Percentiles rank a stretch among this genome's conserved stretches.
Conservation (phyloP, 2,329 filamentous ascomycete genomes). For the Rhynchosporium graminicola region DNA sequence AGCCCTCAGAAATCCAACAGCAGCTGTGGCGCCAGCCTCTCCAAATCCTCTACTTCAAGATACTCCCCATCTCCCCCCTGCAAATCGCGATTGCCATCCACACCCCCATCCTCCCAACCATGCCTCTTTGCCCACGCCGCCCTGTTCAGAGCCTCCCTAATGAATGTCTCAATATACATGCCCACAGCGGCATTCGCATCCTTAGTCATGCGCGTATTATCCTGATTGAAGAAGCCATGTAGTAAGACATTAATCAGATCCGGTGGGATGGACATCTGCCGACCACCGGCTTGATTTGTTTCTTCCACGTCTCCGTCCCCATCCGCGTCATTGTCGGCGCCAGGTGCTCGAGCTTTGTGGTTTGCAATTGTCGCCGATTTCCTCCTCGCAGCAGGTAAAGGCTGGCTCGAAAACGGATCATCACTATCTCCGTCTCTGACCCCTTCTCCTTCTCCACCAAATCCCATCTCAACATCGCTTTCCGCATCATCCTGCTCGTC, state of each 20-base stretch:
- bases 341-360: not conserved
- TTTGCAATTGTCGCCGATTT: not conserved
- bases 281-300: constrained; percentile 6
- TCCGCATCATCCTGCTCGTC: constrained; percentile 17
- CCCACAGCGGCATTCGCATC: constrained; percentile 76
- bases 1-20: constrained; percentile 74
- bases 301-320: not conserved
- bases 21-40: constrained; percentile 83
- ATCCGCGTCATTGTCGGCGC: not conserved
- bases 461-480: not conserved
- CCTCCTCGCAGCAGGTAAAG: constrained; percentile 2
- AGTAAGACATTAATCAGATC: constrained; percentile 75
- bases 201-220: constrained; percentile 67
- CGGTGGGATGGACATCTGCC: constrained; percentile 58
- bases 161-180: constrained; percentile 89
- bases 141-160: constrained; percentile 82
- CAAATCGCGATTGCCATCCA: constrained; percentile 44
- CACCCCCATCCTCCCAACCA: constrained; percentile 41
- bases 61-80: constrained; percentile 52
- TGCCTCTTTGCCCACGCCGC: constrained; percentile 68
- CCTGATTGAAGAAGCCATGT: constrained; percentile 71
- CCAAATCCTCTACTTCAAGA: constrained; percentile 85
- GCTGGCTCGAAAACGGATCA: constrained; percentile 12
- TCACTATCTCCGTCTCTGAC: constrained; percentile 14
- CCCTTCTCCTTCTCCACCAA: constrained; percentile 5